A percentile compares a stretch with the other conserved stretches of the same genome.
Conservation (phyloP, 2,329 filamentous ascomycete genomes). For the Alternaria gaisen region DNA sequence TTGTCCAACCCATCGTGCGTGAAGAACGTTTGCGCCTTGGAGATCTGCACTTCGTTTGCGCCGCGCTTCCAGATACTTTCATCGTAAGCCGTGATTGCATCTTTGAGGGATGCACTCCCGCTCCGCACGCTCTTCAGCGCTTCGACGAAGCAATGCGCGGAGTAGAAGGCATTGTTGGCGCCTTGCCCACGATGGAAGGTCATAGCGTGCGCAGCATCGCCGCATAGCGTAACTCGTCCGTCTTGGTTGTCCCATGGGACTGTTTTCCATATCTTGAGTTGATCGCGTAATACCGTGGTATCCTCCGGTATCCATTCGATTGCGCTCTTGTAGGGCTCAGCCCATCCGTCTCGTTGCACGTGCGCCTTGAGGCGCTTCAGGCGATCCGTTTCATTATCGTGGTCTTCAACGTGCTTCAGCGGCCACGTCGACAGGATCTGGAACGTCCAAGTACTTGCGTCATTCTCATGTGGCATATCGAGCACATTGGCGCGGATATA, state of each 20-base stretch:
- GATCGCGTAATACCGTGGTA: slow-evolving; percentile 39
- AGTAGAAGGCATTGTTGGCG: slow-evolving; percentile 50
- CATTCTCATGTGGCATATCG: slow-evolving; percentile 42
- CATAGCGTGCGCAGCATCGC: slow-evolving; percentile 55
- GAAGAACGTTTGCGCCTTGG: slow-evolving; percentile 43
- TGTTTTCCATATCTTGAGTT: slow-evolving; percentile 49
- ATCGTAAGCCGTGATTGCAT: slow-evolving; percentile 40
- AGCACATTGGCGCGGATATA: slow-evolving; percentile 44
- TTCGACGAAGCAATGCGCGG: slow-evolving; percentile 41
- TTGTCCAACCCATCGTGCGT: slow-evolving; percentile 44
- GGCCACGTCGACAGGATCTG: slow-evolving; percentile 47
- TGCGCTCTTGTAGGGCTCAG: slow-evolving; percentile 46
- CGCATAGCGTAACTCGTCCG: slow-evolving; percentile 48
- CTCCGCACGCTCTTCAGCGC: slow-evolving; percentile 30
- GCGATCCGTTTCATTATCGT: slow-evolving; percentile 37
- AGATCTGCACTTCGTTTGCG: slow-evolving; percentile 44
- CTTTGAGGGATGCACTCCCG: slow-evolving; percentile 12
- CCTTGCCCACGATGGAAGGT: slow-evolving; percentile 53
- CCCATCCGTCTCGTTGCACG: slow-evolving; percentile 38
- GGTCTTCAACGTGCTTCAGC: slow-evolving; percentile 35
- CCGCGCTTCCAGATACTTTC: slow-evolving; percentile 40
- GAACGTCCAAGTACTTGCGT: slow-evolving; percentile 49
- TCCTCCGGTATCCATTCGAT: slow-evolving; percentile 47
- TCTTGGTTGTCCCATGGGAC: slow-evolving; percentile 45
- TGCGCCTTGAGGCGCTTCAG: slow-evolving; percentile 40